Evolutionary conservation across 306 rosid genomes (phyloP), one percentile per base, ranked within the genome.

Genomic region (Phaseolus lunatus): DNA sequence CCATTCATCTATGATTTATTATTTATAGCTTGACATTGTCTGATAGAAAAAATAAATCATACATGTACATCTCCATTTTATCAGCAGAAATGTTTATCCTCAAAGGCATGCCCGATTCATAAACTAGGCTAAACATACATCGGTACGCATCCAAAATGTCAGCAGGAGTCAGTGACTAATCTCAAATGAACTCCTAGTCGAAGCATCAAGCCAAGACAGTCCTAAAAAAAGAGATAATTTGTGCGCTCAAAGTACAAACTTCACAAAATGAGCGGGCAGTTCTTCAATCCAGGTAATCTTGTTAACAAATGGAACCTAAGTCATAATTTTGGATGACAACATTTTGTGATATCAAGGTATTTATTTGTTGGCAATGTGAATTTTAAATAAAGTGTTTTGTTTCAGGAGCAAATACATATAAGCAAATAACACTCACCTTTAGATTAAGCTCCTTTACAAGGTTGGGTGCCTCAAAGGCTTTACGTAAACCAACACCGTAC

Each of bases 401-500:
- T 63, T 33, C 69, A 63, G 27, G 48, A 18, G 26, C 45, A 63
- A 9, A 63, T 3, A 63, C 65, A 61, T 41, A 67, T 73, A 50
- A 73, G 39, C 54, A 69, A 56, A 61, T 37, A 70, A 18, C 43
- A 75, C 44, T 83, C 79, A 88, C 98, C 97, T 90, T 92, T 26
- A 90, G 82, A 78, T 87, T 67, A 72, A 95, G 97, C 72, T 88
- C 95, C 84, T 89, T 89, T 18, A 75, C 77, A 84, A 95, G 91
- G 82, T 86, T 95, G 56, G 97, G 91, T 37, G 98, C 81, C 22
- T 83, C 56, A 73, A 26, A 75, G 63, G 97, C 84, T 72, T 78
- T 86, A 47, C 93, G 91, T 43, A 79, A 86, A 80, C 98, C 98
- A 78, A 95, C 96, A 74, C 97, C 98, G 78, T 90, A 95, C 84